Percentiles rank a stretch among this genome's conserved stretches.
phyloP scores from a whole-genome alignment of 371 early-diverging fungal genomes.

The Zychaea mexicana region DNA sequence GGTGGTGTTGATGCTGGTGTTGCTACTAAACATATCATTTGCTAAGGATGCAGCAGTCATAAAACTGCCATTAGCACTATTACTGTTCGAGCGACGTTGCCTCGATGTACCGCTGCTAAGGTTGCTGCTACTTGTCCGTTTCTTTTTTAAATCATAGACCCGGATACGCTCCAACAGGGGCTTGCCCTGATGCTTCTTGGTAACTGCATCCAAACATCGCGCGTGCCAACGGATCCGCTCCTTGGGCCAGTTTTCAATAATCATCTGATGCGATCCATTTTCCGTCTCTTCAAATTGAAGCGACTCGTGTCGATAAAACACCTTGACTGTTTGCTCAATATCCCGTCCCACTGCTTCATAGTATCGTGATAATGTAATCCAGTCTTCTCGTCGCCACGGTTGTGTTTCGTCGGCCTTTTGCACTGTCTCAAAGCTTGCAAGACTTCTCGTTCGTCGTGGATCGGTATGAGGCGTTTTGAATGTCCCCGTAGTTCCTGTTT shows the following conservation, averaged over 20 bases:
- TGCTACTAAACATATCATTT: too few species aligned
- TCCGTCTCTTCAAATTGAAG: not conserved
- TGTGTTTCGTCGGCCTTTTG: not conserved
- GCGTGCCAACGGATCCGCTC: not conserved
- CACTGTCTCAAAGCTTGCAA: not conserved
- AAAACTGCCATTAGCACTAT: too few species aligned
- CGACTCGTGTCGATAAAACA: slow-evolving; percentile 10
- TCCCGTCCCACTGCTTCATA: slow-evolving; percentile 1
- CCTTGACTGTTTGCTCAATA: slow-evolving; percentile 2
- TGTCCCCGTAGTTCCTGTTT: not conserved
- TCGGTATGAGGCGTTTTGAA: not conserved
- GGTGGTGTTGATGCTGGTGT: too few species aligned
- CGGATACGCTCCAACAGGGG: not conserved
- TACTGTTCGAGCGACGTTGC: too few species aligned
- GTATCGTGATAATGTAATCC: slow-evolving; percentile 2
- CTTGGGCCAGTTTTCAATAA: slow-evolving; percentile 2
- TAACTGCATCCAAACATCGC: slow-evolving; percentile 1
- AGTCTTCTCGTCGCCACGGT: slow-evolving; percentile 1
- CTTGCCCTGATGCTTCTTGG: not conserved
- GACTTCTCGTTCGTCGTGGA: not conserved
- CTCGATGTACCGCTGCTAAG: too few species aligned
- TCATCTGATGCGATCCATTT: not conserved
- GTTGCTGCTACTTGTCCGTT: not conserved
- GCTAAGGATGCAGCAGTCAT: too few species aligned
- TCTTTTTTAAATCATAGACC: not conserved